phyloP scores from a whole-genome alignment of 176 grass and related monocot species.

The Stipa capillata region DNA sequence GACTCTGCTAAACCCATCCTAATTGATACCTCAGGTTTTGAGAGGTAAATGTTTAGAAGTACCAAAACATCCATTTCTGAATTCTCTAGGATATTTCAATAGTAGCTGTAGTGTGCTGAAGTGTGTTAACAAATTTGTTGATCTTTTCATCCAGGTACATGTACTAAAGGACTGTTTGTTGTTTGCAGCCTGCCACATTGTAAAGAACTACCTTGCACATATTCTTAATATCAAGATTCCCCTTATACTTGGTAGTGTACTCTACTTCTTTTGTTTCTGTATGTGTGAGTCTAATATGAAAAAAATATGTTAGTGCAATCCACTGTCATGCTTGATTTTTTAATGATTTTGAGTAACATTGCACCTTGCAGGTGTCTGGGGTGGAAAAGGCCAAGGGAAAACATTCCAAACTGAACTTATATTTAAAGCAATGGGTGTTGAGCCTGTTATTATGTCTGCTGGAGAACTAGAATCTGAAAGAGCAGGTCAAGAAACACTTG shows the following conservation, averaged over 20 bases:
- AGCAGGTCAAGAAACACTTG: constrained; percentile 52
- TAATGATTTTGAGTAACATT: constrained; percentile 8
- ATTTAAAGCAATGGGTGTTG: constrained; percentile 84
- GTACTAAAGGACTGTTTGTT: constrained; percentile 36
- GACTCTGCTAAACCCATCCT: not conserved
- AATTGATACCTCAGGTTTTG: not conserved
- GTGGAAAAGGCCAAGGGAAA: constrained; percentile 96
- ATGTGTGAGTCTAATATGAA: not conserved
- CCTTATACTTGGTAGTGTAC: constrained; percentile 69
- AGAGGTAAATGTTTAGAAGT: not conserved
- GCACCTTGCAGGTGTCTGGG: constrained; percentile 69
- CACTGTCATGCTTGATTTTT: not conserved
- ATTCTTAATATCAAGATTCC: constrained; percentile 73
- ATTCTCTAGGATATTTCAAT: not conserved
- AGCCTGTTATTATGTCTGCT: constrained; percentile 93
- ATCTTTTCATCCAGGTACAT: constrained; percentile 25
- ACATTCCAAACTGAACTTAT: constrained; percentile 98
- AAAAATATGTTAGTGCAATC: not conserved
- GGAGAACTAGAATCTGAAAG: constrained; percentile 91
- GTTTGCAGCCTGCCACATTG: constrained; percentile 84
- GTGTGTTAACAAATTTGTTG: constrained; percentile 5
- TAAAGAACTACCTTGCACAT: constrained; percentile 82
- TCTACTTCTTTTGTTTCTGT: not conserved
- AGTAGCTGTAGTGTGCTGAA: not conserved
- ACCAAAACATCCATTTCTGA: not conserved